These are phyloP conservation scores for Starmerella vitae DNA, from an alignment of 805 yeast genomes.

Conservation along the genomic window DNA sequence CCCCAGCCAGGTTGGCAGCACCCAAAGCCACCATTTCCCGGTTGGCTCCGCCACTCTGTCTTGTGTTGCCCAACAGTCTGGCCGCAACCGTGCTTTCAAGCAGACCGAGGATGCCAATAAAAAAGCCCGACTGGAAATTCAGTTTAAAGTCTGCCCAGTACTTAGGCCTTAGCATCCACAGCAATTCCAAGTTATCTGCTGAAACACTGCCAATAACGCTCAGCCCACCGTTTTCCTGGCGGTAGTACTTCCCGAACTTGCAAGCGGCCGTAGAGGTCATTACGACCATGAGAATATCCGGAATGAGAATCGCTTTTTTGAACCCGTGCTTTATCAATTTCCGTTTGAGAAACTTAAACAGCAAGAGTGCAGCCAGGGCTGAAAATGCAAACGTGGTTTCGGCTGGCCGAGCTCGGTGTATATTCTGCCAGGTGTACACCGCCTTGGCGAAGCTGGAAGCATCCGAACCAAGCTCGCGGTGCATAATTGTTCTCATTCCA, in stretches of 20 bases:
- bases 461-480: slow-evolving; percentile 31
- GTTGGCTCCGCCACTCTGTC: slow-evolving; percentile 41
- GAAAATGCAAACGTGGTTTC: slow-evolving; percentile 47
- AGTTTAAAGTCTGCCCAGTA: slow-evolving; percentile 39
- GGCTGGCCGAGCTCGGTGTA: slow-evolving; percentile 37
- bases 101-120: slow-evolving; percentile 76
- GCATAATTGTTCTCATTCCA: slow-evolving; percentile 42
- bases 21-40: slow-evolving; percentile 89
- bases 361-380: slow-evolving; percentile 36
- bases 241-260: slow-evolving; percentile 26
- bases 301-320: slow-evolving; percentile 48
- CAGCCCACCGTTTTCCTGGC: slow-evolving; percentile 33
- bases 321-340: slow-evolving; percentile 23
- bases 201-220: slow-evolving; percentile 56
- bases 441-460: slow-evolving; percentile 64
- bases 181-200: slow-evolving; percentile 37
- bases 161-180: slow-evolving; percentile 41
- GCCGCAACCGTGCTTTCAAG: slow-evolving; percentile 90
- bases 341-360: slow-evolving; percentile 33
- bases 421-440: slow-evolving; percentile 40
- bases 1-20: slow-evolving; percentile 48
- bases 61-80: slow-evolving; percentile 62
- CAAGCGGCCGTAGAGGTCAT: slow-evolving; percentile 45
- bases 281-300: slow-evolving; percentile 76
- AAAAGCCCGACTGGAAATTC: slow-evolving; percentile 54